Evolutionary conservation across 1,284 basidiomycete genomes (phyloP).

Genomic region (Athelia sp.): DNA sequence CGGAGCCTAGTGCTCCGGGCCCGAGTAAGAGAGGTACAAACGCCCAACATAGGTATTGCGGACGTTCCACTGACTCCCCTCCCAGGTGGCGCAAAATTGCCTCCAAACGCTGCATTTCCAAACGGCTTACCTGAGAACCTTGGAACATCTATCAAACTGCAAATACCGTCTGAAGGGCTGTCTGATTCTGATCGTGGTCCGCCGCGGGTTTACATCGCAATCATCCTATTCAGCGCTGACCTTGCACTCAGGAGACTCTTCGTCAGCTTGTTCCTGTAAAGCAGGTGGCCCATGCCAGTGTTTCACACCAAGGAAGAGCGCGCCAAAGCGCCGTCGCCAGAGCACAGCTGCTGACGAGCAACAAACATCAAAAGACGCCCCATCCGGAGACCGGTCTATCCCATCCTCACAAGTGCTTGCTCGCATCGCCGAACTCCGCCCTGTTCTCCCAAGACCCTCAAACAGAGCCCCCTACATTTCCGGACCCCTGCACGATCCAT

Average conservation of each 20-base stretch:
- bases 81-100: constrained; percentile 48
- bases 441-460: constrained; percentile 47
- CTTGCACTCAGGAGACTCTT: constrained; percentile 30
- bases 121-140: constrained; percentile 61
- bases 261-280: constrained; percentile 44
- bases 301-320: constrained; percentile 39
- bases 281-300: constrained; percentile 49
- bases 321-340: constrained; percentile 17
- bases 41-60: constrained; percentile 8
- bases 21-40: constrained; percentile 53
- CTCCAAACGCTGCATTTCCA: constrained; percentile 66
- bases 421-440: constrained; percentile 51
- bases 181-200: constrained; percentile 50
- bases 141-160: constrained; percentile 54
- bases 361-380: constrained; percentile 4
- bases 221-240: constrained; percentile 28
- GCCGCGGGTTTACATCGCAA: constrained; percentile 19
- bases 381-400: constrained; percentile 9
- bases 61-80: constrained; percentile 33
- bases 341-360: constrained; percentile 3
- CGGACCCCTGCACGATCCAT: constrained; percentile 37
- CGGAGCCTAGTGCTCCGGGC: constrained; percentile 23
- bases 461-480: constrained; percentile 14
- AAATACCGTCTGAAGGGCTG: constrained; percentile 34
- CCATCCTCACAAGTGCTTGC: constrained; percentile 39